These are phyloP conservation scores for Metschnikowia sp. DNA, from an alignment of 805 yeast genomes.

Conservation along the genomic window DNA sequence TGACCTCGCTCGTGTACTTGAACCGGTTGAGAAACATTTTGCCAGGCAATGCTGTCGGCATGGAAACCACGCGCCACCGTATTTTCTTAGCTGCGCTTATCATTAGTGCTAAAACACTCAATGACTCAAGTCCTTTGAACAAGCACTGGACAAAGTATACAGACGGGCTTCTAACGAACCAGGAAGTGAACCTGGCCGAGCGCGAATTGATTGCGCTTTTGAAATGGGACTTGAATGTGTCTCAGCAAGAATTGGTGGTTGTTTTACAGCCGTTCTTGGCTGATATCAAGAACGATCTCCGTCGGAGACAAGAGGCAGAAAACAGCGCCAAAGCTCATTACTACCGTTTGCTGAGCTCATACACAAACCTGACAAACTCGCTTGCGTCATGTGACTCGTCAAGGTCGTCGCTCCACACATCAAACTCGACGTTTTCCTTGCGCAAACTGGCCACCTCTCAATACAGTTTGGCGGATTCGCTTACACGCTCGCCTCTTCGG, in stretches of 20 bases:
- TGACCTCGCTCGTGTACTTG: constrained; percentile 86
- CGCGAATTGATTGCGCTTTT: constrained; percentile 78
- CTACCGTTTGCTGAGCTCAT: constrained; percentile 20
- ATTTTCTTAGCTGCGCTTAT: constrained; percentile 87
- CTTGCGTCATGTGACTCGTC: constrained; percentile 16
- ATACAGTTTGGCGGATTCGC: constrained; percentile 12
- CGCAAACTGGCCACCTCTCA: constrained; percentile 10
- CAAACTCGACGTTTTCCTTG: constrained; percentile 13
- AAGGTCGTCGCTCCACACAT: constrained; percentile 8
- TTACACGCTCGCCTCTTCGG: constrained; percentile 15
- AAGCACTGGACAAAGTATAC: constrained; percentile 96
- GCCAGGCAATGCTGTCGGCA: constrained; percentile 87
- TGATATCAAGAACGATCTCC: constrained; percentile 53
- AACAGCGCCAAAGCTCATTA: constrained; percentile 13
- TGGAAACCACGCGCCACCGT: constrained; percentile 89
- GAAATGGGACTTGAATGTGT: constrained; percentile 79
- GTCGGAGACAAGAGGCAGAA: constrained; percentile 12
- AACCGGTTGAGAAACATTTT: constrained; percentile 71
- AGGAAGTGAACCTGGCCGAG: constrained; percentile 88
- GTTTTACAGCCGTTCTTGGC: constrained; percentile 72
- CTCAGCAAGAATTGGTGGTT: constrained; percentile 63
- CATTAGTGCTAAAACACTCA: constrained; percentile 86
- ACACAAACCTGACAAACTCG: constrained; percentile 13
- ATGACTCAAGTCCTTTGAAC: constrained; percentile 92
- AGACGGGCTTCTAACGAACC: constrained; percentile 70